phyloP scores from a whole-genome alignment of 352 stramenopile species.

The Globisporangium camurandrum region DNA sequence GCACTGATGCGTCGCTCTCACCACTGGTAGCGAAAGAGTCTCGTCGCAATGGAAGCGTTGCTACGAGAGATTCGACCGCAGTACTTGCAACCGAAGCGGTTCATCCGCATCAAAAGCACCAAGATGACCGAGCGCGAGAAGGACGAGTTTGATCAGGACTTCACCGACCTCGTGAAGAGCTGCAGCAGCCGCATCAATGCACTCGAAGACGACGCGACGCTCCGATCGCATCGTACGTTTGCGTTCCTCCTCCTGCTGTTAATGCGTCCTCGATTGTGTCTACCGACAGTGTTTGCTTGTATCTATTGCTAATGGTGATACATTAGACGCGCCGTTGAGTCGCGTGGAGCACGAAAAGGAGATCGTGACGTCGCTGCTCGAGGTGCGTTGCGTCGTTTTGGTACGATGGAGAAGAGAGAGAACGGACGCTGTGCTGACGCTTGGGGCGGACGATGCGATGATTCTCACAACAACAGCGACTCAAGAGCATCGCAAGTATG shows the following conservation, averaged over 20 bases:
- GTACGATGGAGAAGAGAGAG: neutral
- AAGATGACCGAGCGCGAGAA: slow-evolving; percentile 69
- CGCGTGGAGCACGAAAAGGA: slow-evolving; percentile 54
- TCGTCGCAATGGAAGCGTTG: slow-evolving; percentile 50
- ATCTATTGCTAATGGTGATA: neutral
- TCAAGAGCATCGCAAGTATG: slow-evolving; percentile 51
- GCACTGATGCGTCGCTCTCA: neutral
- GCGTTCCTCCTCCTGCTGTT: neutral
- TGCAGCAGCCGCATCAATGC: slow-evolving; percentile 53
- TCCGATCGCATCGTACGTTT: slow-evolving; percentile 1
- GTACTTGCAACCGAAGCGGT: slow-evolving; percentile 52
- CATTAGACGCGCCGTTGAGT: slow-evolving; percentile 14
- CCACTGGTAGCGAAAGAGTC: slow-evolving; percentile 24
- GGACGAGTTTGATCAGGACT: slow-evolving; percentile 69
- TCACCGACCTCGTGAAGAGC: slow-evolving; percentile 69
- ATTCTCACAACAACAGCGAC: slow-evolving; percentile 21
- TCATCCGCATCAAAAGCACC: slow-evolving; percentile 50
- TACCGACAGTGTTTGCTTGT: neutral
- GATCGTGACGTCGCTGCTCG: slow-evolving; percentile 61
- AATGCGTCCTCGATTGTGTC: neutral
- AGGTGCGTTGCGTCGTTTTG: slow-evolving; percentile 20
- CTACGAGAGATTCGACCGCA: slow-evolving; percentile 35
- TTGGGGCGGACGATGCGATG: too few relatives aligned
- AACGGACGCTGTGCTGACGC: too few relatives aligned
- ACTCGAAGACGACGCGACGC: slow-evolving; percentile 27